These are phyloP conservation scores for Malassezia arunalokei DNA, from an alignment of 1,284 basidiomycete genomes.

Conservation along the genomic window DNA sequence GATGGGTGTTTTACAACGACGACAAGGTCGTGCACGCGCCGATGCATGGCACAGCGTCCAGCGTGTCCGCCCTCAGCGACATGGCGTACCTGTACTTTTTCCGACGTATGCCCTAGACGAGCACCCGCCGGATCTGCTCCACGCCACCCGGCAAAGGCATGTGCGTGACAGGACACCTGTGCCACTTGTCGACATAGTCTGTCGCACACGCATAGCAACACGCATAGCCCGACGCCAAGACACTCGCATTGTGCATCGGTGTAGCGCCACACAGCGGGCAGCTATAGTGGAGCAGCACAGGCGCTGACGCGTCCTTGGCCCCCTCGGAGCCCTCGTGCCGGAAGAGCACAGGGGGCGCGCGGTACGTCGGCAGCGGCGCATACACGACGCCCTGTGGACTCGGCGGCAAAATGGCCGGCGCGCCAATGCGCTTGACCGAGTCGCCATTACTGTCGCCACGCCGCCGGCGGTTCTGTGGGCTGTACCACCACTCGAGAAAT, in stretches of 20 bases:
- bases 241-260: slow-evolving; percentile 71
- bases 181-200: slow-evolving; percentile 65
- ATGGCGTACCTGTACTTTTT: slow-evolving; percentile 35
- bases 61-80: background rate
- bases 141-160: slow-evolving; percentile 63
- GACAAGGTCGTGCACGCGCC: slow-evolving; percentile 8
- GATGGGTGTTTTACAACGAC: slow-evolving; percentile 32
- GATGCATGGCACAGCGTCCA: background rate
- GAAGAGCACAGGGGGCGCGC: slow-evolving; percentile 13
- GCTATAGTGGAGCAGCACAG: slow-evolving; percentile 55
- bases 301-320: slow-evolving; percentile 19
- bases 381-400: slow-evolving; percentile 16
- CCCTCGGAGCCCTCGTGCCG: slow-evolving; percentile 21
- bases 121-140: slow-evolving; percentile 61
- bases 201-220: slow-evolving; percentile 89
- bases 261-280: slow-evolving; percentile 68
- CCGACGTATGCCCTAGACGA: slow-evolving; percentile 50
- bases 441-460: slow-evolving; percentile 54
- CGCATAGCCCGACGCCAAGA: slow-evolving; percentile 81
- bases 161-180: slow-evolving; percentile 75
- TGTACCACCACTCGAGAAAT: slow-evolving; percentile 99
- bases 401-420: slow-evolving; percentile 19
- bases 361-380: slow-evolving; percentile 14
- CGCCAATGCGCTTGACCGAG: slow-evolving; percentile 47
- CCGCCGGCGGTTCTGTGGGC: slow-evolving; percentile 63